Conservation (phyloP, 768 basidiomycete genomes). For the Lactarius indigo region DNA sequence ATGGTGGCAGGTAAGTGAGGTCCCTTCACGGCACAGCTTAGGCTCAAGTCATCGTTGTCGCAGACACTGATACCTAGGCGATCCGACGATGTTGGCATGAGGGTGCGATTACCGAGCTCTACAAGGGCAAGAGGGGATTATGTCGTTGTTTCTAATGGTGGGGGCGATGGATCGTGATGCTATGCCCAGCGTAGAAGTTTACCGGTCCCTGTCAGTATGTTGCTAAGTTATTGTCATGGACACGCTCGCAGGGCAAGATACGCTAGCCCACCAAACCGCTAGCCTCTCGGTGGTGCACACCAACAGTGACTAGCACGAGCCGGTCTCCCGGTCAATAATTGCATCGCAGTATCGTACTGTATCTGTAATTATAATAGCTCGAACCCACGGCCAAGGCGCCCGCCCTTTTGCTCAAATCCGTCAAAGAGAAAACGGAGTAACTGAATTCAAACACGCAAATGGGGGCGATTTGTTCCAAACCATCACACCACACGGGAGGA, state of each 20-base stretch:
- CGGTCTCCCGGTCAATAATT: not conserved
- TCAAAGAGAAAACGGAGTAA: not conserved
- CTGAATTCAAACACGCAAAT: constrained; percentile 25
- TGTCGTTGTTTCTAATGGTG: constrained; percentile 5
- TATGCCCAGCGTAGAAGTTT: not conserved
- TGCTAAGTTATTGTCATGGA: constrained; percentile 1
- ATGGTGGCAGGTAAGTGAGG: constrained; percentile 74
- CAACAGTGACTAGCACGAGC: not conserved
- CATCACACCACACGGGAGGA: constrained; percentile 32
- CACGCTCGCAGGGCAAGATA: not conserved
- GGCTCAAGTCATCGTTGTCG: constrained; percentile 12
- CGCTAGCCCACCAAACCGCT: not conserved
- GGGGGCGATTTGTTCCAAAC: constrained; percentile 38
- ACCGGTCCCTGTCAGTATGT: not conserved
- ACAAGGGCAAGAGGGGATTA: constrained; percentile 14
- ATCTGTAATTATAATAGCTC: not conserved
- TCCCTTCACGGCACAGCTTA: not conserved
- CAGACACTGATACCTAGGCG: constrained; percentile 21
- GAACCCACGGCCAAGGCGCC: not conserved
- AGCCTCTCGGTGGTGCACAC: not conserved
- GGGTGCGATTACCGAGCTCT: constrained; percentile 4
- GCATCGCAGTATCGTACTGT: not conserved
- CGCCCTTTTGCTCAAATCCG: not conserved
- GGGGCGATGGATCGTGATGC: not conserved
- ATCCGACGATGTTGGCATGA: constrained; percentile 16